Conservation (phyloP, 768 basidiomycete species). For the Epithele typhae region DNA sequence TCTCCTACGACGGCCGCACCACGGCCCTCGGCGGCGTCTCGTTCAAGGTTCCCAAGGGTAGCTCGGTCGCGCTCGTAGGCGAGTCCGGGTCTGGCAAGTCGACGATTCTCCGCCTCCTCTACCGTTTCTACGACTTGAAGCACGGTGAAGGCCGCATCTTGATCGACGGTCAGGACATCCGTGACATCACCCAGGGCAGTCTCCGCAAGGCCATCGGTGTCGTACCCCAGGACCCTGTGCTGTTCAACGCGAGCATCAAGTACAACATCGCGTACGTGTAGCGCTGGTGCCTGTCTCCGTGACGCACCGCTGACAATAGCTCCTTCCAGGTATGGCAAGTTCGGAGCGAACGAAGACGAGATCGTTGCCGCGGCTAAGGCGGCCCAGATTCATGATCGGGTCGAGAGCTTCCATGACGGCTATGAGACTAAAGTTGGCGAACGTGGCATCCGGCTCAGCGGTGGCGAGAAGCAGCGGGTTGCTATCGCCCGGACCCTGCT, state of each 20-base stretch:
- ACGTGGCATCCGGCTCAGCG: conserved; percentile 77
- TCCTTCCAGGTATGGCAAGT: conserved; percentile 80
- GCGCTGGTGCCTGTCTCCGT: no score
- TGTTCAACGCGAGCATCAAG: conserved; percentile 66
- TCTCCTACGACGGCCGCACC: conserved; percentile 75
- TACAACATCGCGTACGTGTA: conserved; percentile 65
- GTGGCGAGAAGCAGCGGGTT: conserved; percentile 88
- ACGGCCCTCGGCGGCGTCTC: conserved; percentile 73
- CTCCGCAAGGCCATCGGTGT: conserved; percentile 82
- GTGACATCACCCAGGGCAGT: conserved; percentile 78
- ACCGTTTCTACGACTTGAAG: conserved; percentile 87
- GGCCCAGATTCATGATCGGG: conserved; percentile 85
- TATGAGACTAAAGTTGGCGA: conserved; percentile 91
- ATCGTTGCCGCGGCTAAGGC: conserved; percentile 75
- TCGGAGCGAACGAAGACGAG: conserved; percentile 64
- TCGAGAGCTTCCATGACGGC: conserved; percentile 78
- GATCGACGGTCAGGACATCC: conserved; percentile 85
- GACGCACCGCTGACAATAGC: no score
- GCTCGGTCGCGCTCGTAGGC: conserved; percentile 87
- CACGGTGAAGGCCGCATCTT: conserved; percentile 76
- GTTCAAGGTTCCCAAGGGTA: conserved; percentile 84
- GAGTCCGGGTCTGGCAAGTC: conserved; percentile 81
- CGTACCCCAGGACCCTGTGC: conserved; percentile 80
- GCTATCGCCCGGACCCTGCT: conserved; percentile 84
- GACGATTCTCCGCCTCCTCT: conserved; percentile 81